phyloP scores from a whole-genome alignment of 176 grass and related monocot genomes.

The Themeda triandra region DNA sequence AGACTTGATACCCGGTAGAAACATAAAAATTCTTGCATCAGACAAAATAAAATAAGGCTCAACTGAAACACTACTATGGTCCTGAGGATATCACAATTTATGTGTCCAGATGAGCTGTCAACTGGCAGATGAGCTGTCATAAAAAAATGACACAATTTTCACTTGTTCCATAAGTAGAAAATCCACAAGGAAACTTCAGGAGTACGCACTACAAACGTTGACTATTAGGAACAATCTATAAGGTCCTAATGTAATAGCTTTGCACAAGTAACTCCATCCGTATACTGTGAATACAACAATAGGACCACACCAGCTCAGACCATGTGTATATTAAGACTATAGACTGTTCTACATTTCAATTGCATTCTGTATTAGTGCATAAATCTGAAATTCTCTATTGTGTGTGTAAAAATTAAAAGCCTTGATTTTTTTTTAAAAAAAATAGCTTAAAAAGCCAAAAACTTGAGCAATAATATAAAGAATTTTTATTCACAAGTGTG shows the following conservation, averaged over 20 bases:
- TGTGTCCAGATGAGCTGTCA: constrained; percentile 44
- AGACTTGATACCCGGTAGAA: constrained; percentile 1
- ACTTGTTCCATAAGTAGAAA: constrained; percentile 15
- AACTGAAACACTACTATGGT: neutral
- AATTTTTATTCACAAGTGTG: neutral
- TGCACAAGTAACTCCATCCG: constrained; percentile 5
- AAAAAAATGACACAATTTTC: constrained; percentile 9
- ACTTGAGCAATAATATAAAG: neutral
- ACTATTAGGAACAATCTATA: constrained; percentile 19
- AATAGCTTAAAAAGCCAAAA: neutral
- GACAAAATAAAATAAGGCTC: neutral
- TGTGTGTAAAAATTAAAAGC: neutral
- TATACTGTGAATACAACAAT: neutral
- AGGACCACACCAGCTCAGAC: neutral
- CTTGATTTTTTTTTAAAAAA: neutral
- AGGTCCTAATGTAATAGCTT: neutral
- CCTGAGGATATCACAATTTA: neutral
- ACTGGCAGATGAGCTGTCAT: constrained; percentile 52
- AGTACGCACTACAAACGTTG: neutral
- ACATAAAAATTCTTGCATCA: constrained; percentile 2
- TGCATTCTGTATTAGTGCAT: neutral
- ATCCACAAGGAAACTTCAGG: constrained; percentile 7
- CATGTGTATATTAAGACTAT: neutral
- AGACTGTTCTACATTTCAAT: neutral
- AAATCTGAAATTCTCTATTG: neutral